Conservation (phyloP, 805 yeast species). For the Naumovozyma dairenensis region DNA sequence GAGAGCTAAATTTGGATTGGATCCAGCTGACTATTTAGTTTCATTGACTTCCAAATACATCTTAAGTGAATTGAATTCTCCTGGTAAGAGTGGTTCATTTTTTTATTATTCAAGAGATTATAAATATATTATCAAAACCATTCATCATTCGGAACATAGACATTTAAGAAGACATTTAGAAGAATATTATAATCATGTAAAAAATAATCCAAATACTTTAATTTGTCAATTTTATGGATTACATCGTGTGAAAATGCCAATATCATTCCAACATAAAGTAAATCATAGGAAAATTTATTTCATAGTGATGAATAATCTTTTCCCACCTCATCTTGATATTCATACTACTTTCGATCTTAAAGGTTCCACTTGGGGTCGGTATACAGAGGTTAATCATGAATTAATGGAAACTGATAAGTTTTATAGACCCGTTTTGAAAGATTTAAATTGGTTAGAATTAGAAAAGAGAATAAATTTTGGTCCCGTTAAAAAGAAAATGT, state of each 20-base stretch:
- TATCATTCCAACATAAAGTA: conserved; percentile 31
- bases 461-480: conserved; percentile 64
- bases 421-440: conserved; percentile 55
- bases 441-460: conserved; percentile 74
- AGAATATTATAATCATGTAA: conserved; percentile 73
- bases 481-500: conserved; percentile 48
- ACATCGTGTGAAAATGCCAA: conserved; percentile 86
- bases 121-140: conserved; percentile 89
- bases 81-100: conserved; percentile 94
- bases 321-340: conserved; percentile 86
- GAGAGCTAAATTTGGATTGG: conserved; percentile 70
- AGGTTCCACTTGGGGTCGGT: conserved; percentile 83
- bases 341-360: conserved; percentile 83
- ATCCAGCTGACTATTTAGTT: conserved; percentile 90
- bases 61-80: conserved; percentile 84
- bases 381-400: conserved; percentile 32
- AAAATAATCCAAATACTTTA: conserved; percentile 75
- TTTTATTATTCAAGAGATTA: conserved; percentile 92
- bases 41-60: conserved; percentile 90
- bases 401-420: conserved; percentile 17
- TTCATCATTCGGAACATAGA: conserved; percentile 85
- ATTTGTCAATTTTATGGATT: conserved; percentile 94
- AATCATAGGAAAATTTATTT: conserved; percentile 73
- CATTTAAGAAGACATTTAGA: conserved; percentile 65
- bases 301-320: conserved; percentile 91